phyloP scores from a whole-genome alignment of 2,329 filamentous ascomycete species.

The Conoideocrella luteorostrata region DNA sequence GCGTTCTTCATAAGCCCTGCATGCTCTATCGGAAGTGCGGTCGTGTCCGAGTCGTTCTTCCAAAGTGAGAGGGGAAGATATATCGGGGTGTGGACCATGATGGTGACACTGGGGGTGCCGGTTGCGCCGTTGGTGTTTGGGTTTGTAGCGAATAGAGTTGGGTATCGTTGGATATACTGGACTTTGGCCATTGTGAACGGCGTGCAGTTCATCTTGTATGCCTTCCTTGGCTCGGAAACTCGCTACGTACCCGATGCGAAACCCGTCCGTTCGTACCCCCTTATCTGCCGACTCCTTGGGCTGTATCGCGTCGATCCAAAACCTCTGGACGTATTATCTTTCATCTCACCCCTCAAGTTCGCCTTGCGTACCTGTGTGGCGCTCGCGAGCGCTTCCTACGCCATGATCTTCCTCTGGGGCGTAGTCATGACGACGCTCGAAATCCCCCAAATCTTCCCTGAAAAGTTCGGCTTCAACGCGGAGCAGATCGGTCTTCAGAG shows the following conservation, averaged over 20 bases:
- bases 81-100: conserved; percentile 16
- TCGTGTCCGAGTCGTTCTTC: conserved; percentile 16
- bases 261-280: not conserved
- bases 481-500: conserved; percentile 54
- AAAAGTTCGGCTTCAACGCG: conserved; percentile 49
- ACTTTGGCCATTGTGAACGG: conserved; percentile 43
- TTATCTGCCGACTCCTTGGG: not conserved
- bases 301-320: conserved; percentile 14
- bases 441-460: conserved; percentile 50
- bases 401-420: conserved; percentile 48
- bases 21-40: conserved; percentile 17
- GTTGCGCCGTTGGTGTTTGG: conserved; percentile 32
- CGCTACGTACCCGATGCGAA: conserved; percentile 9
- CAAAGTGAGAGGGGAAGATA: conserved; percentile 10
- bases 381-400: conserved; percentile 41
- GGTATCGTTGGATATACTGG: conserved; percentile 55
- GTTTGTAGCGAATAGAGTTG: conserved; percentile 42
- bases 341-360: conserved; percentile 12
- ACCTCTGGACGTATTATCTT: conserved; percentile 8
- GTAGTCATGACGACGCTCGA: conserved; percentile 41
- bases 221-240: conserved; percentile 15
- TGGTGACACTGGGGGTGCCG: conserved; percentile 16
- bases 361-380: conserved; percentile 4
- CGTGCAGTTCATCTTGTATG: conserved; percentile 13
- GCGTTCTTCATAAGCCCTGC: conserved; percentile 51